phyloP scores from a whole-genome alignment of 1,284 basidiomycete species.

The Apiotrichum mycotoxinovorans region DNA sequence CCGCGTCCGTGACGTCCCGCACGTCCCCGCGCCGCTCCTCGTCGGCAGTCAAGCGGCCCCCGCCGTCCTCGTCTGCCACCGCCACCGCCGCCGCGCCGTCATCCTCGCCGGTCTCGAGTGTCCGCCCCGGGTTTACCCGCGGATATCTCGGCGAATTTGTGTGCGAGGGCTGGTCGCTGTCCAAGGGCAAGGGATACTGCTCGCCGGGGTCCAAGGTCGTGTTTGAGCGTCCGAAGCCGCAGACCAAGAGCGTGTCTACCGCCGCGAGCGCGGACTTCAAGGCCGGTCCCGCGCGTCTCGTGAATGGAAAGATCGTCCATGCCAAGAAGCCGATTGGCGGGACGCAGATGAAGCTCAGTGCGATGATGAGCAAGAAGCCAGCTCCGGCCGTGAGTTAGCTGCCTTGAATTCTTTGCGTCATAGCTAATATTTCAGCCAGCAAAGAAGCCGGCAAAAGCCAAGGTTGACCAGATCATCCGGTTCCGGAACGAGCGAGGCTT shows the following conservation, averaged over 20 bases:
- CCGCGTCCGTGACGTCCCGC: too few relatives aligned
- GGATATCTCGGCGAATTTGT: conserved; percentile 51
- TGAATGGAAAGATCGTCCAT: conserved; percentile 44
- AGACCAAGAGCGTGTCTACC: conserved; percentile 16
- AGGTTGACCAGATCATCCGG: conserved; percentile 46
- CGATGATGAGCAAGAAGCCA: conserved; percentile 44
- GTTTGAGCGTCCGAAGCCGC: conserved; percentile 41
- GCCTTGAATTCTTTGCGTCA: not conserved
- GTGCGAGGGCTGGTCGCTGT: conserved; percentile 49
- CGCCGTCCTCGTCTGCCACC: conserved; percentile 22
- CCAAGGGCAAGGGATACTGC: conserved; percentile 50
- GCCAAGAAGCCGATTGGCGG: conserved; percentile 31
- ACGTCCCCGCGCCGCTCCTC: conserved; percentile 18
- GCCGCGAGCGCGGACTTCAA: conserved; percentile 24
- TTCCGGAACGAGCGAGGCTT: conserved; percentile 48
- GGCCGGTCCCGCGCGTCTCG: conserved; percentile 37
- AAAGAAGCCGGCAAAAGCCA: conserved; percentile 37
- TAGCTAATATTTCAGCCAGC: conserved; percentile 12
- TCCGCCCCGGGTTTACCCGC: conserved; percentile 29
- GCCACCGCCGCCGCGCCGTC: conserved; percentile 19
- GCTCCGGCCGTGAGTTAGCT: conserved; percentile 16
- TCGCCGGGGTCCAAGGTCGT: conserved; percentile 42
- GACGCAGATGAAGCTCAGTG: conserved; percentile 43
- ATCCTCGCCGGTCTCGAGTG: conserved; percentile 2
- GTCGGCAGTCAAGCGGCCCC: conserved; percentile 12